Conservation (phyloP, 768 basidiomycete genomes). For the Mycena latifolia region DNA sequence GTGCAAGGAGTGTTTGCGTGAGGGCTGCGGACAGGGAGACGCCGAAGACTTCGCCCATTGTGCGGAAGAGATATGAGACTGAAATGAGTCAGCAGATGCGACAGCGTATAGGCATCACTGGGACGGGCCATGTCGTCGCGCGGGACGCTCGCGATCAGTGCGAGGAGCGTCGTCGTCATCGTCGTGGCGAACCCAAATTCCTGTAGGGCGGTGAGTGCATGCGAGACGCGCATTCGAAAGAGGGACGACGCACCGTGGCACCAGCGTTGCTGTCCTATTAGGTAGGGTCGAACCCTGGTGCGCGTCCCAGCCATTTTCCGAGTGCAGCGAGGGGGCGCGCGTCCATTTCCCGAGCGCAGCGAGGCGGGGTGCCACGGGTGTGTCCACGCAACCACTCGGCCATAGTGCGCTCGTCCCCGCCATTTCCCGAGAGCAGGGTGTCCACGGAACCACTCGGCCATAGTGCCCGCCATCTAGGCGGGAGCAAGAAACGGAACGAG, state of each 20-base stretch:
- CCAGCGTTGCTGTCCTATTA: conserved; percentile 37
- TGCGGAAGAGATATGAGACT: conserved; percentile 82
- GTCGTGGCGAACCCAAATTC: conserved; percentile 68
- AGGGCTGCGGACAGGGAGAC: conserved; percentile 75
- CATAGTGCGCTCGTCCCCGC: too few relatives aligned
- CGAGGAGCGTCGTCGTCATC: conserved; percentile 70
- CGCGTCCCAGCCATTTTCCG: too few relatives aligned
- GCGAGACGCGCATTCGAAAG: conserved; percentile 40
- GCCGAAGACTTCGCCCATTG: conserved; percentile 82
- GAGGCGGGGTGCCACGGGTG: too few relatives aligned
- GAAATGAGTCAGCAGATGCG: too few relatives aligned
- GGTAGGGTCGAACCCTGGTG: conserved; percentile 28
- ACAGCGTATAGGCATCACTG: conserved; percentile 67
- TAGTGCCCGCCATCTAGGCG: too few relatives aligned
- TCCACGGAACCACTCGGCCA: too few relatives aligned
- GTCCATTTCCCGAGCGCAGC: too few relatives aligned
- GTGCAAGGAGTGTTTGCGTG: conserved; percentile 68
- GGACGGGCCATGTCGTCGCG: conserved; percentile 71
- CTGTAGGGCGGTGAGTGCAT: conserved; percentile 36
- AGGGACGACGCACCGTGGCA: conserved; percentile 48
- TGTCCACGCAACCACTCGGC: too few relatives aligned
- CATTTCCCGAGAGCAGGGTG: too few relatives aligned
- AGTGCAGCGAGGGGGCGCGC: too few relatives aligned
- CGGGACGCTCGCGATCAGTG: conserved; percentile 72
- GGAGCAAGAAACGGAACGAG: too few relatives aligned